Conservation (phyloP, 805 yeast genomes). For the Candida odintsovae region DNA sequence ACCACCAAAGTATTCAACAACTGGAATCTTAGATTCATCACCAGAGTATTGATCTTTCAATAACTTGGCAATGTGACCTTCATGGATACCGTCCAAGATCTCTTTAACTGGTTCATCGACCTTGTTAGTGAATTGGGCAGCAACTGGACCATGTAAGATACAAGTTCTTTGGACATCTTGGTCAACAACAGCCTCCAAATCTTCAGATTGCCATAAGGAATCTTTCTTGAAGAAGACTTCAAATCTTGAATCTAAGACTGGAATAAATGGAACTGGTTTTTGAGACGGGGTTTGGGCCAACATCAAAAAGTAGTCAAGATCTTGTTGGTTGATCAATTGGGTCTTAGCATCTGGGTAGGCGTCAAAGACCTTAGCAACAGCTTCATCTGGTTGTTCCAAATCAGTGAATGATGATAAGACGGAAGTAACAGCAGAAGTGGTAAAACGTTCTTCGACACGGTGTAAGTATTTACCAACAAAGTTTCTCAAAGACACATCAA, state of each 20-base stretch:
- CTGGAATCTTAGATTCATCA: slow-evolving; percentile 72
- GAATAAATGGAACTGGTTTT: slow-evolving; percentile 98
- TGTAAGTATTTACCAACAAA: slow-evolving; percentile 81
- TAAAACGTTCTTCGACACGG: slow-evolving; percentile 96
- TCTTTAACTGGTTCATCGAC: slow-evolving; percentile 92
- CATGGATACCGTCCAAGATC: slow-evolving; percentile 81
- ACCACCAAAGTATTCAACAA: slow-evolving; percentile 85
- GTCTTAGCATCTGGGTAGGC: slow-evolving; percentile 69
- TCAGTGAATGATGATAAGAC: slow-evolving; percentile 68
- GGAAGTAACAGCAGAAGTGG: slow-evolving; percentile 51
- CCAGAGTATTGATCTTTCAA: slow-evolving; percentile 64
- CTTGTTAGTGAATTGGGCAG: slow-evolving; percentile 83
- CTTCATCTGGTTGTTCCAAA: slow-evolving; percentile 60
- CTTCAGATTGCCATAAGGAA: slow-evolving; percentile 98
- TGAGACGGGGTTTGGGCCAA: slow-evolving; percentile 78
- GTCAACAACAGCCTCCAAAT: slow-evolving; percentile 90
- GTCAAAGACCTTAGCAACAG: slow-evolving; percentile 52
- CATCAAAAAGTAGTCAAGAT: slow-evolving; percentile 85
- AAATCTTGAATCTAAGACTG: slow-evolving; percentile 88
- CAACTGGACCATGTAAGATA: slow-evolving; percentile 97
- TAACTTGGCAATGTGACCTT: slow-evolving; percentile 76
- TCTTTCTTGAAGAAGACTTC: slow-evolving; percentile 98
- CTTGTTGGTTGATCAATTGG: slow-evolving; percentile 92
- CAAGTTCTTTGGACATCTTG: slow-evolving; percentile 99
- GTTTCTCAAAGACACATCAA: slow-evolving; percentile 79